phyloP scores from a whole-genome alignment of 1,284 basidiomycete genomes.

The Fomitopsis betulina region DNA sequence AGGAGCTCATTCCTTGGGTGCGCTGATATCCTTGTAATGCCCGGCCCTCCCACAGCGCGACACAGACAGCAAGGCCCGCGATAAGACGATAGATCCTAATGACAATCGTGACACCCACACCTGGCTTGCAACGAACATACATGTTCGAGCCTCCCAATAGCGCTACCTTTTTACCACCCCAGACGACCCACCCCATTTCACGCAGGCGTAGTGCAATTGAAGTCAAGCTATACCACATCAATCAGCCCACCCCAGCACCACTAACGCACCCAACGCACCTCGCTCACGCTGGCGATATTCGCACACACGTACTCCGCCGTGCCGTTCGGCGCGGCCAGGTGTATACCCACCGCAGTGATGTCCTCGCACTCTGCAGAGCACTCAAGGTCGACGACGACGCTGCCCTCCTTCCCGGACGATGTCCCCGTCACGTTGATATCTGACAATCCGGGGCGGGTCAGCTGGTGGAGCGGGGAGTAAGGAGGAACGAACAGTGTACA shows the following conservation, averaged over 20 bases:
- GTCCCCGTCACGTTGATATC: slow-evolving; percentile 35
- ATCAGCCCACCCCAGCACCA: background rate
- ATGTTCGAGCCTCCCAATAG: no score
- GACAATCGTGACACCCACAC: no score
- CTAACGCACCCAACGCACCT: slow-evolving; percentile 16
- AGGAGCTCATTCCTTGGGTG: background rate
- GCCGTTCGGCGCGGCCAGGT: slow-evolving; percentile 27
- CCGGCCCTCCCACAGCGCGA: no score
- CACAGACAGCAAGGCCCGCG: no score
- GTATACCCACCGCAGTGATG: slow-evolving; percentile 32
- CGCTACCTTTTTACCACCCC: no score
- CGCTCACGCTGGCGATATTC: slow-evolving; percentile 29
- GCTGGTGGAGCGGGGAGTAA: background rate
- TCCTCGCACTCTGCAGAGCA: slow-evolving; percentile 34
- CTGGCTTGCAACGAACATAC: no score
- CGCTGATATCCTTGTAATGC: no score
- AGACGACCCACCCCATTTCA: background rate
- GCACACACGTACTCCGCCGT: slow-evolving; percentile 38
- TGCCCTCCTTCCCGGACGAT: slow-evolving; percentile 32
- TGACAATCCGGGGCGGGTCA: slow-evolving; percentile 4
- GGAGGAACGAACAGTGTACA: slow-evolving; percentile 29
- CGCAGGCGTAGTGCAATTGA: slow-evolving; percentile 21
- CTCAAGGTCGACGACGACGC: slow-evolving; percentile 34
- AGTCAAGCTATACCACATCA: slow-evolving; percentile 18
- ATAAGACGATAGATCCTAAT: no score